phyloP scores from a whole-genome alignment of 2,329 filamentous ascomycete species.

The Thielaviopsis punctulata region DNA sequence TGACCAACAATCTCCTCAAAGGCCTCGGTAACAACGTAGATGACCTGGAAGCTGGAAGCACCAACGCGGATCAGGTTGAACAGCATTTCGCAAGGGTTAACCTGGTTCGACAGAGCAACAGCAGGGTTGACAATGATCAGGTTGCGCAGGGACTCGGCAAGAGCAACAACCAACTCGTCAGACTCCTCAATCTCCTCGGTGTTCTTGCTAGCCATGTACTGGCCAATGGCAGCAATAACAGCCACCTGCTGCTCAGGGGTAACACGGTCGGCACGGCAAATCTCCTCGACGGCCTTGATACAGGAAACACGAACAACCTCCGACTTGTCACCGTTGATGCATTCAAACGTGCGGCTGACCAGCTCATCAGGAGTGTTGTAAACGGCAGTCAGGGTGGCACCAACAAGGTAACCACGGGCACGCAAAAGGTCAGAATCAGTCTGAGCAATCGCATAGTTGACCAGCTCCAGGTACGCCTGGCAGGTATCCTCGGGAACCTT shows the following conservation, averaged over 20 bases:
- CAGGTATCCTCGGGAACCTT: constrained; percentile 59
- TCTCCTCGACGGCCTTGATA: constrained; percentile 65
- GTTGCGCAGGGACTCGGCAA: constrained; percentile 72
- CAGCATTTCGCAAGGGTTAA: constrained; percentile 62
- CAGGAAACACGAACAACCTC: constrained; percentile 88
- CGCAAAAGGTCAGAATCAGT: constrained; percentile 59
- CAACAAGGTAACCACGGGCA: constrained; percentile 73
- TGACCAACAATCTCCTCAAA: constrained; percentile 73
- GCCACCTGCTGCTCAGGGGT: constrained; percentile 38
- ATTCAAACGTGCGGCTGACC: constrained; percentile 56
- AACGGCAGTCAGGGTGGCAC: constrained; percentile 59
- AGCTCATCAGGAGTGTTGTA: constrained; percentile 46
- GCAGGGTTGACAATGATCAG: constrained; percentile 65
- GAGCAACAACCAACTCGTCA: constrained; percentile 78
- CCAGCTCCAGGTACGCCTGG: constrained; percentile 62
- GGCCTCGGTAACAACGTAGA: constrained; percentile 70
- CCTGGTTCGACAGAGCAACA: constrained; percentile 54
- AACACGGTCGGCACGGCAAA: constrained; percentile 36
- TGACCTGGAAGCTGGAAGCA: constrained; percentile 79
- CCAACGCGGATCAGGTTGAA: constrained; percentile 82
- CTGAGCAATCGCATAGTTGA: constrained; percentile 57
- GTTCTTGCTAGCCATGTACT: constrained; percentile 67
- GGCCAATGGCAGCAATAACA: constrained; percentile 44
- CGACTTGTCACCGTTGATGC: constrained; percentile 56
- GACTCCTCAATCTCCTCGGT: constrained; percentile 69